Base-by-base conservation (phyloP, 2,329 filamentous ascomycete species). In the Sordariomycetes sp. region DNA sequence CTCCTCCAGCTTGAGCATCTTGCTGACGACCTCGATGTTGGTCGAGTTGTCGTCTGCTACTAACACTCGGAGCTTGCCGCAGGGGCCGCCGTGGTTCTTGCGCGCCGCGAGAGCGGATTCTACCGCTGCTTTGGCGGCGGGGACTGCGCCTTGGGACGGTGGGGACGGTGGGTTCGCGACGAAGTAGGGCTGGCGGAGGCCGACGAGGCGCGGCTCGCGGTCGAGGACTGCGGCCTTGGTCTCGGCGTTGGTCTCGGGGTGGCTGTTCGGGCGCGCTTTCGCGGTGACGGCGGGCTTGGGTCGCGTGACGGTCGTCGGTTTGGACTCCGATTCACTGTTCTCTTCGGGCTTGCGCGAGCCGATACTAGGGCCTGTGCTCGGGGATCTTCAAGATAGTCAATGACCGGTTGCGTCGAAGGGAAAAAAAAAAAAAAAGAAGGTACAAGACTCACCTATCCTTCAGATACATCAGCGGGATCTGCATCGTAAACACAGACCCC, bases 171-270 rank as follows among this genome's bases (percentile, higher is more conserved):
- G 70, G 56, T 10, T 69, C 0, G 76, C 68, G 2, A 77, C 73
- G 65, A 95, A 95, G 72, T 90, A 95, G 0, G 90, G 90, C 59
- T 90, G 87, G 57, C 87, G 89, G 7, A 95, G 74, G 1, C 90
- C 90, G 15, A 95, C 84, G 1, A 95, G 74, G 20, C 90, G 82
- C n/a, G 89, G 87, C 62, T 91, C 81, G 1, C 81, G 75, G 61
- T 87, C 86, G 12, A 82, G 74, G 3, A 82, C 74, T 42, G 76
- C 78, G 5, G 74, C 65, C 8, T 71, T 68, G 2, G 63, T 45
- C 2, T 45, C 39, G 39, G 39, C 57, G 57, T 65, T 60, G 59
- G 68, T 62, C 50, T 66, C 62, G 54, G 62, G 25, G 59, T 48
- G 15, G 63, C 61, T 17, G 59, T 68, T 64, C 58, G 62, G 10